Evolutionary conservation across 495 filamentous ascomycete species (phyloP), one percentile per base, ranked within the genome.

Genomic region (Penicillium turbatum): DNA sequence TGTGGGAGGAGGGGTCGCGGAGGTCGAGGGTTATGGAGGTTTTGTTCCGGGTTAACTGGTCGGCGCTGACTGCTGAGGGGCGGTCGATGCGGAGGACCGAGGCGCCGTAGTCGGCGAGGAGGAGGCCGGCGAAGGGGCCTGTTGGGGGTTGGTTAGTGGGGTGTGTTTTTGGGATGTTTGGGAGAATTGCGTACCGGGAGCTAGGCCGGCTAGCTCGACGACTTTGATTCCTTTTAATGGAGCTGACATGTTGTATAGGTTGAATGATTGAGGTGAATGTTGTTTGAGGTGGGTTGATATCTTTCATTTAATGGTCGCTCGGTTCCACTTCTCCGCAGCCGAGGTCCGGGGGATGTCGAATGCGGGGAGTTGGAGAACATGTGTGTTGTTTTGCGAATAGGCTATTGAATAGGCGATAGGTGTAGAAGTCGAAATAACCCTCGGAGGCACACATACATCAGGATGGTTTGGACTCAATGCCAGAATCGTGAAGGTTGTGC

Each of bases 71-170:
- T 9, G 63, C 55, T 47, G 63, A 73, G 57, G 60, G 72, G 52
- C 92, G 86, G 73, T 97, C 92, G 67, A 97, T 81, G 54, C 92
- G 89, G 26, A 97, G 81, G 57, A 97, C 87, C 13, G 80, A 82
- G 46, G 92, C 92, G 56, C 92, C 92, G 55, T 87, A 89, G 72
- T 96, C 90, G 61, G 90, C 83, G 48, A 96, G 84, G 24, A 97
- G 82, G 45, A 97, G 81, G 55, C 90, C 91, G 31, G 90, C 85
- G 67, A 93, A 97, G 15, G 92, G 92, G 34, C 87, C 90, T 89
- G 48, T 9, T 35, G n/a, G 16, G 7, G 10, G 6, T 13, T 31
- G 31, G 32, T 55, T 46, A 48, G 43, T 60, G 13, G 38, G 19
- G 31, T 31, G 42, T 29, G 19, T 13, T 17, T n/a, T 5, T 13